Base-by-base conservation (phyloP, 1,139 yeast genomes). In the Zygoascus sp. region DNA sequence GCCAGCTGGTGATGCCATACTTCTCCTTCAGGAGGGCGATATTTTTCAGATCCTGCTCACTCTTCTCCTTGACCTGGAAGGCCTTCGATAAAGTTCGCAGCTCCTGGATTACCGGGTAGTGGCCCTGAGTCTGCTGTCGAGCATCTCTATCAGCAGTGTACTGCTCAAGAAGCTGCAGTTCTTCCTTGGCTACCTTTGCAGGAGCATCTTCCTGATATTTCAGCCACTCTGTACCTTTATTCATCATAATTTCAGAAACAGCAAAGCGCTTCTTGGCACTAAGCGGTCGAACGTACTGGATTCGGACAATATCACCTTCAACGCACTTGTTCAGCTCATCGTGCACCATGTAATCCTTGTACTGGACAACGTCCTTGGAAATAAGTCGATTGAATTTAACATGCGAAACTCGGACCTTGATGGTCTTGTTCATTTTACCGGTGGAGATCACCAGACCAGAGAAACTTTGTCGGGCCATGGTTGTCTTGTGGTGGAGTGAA, bases 401-500 rank as follows among this genome's bases (percentile, higher is more conserved):
- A 42, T 65, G 61, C 63, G 84, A 85, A 39, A 92, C 92, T 51
- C 96, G 79, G 52, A 92, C 97, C 72, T 89, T 90, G 55, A 92
- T 90, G 54, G 97, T 90, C 73, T 92, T 92, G 67, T 78, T 76
- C 97, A 90, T 90, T 65, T 88, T 88, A 40, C 97, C 97, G 64
- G 89, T 97, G 49, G 97, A 87, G 35, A 88, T 81, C 58, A 92
- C 97, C 65, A 88, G 81, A 46, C 98, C 98, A 47, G 88, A 73
- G 62, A 90, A 87, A 65, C 87, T 88, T 60, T 87, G 96, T 68
- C 88, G 82, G 49, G 92, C 89, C 96, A 87, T 89, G 42, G 45
- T 60, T 9, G 13, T 23, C 4, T 32, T 23, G 30, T 19, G n/a
- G 40, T 30, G 34, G 13, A 30, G 40, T 37, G 21, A 37, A 37